These are phyloP conservation scores for Spergularia bocconei DNA, from an alignment of 148 eudicot species.

Conservation along the genomic window DNA sequence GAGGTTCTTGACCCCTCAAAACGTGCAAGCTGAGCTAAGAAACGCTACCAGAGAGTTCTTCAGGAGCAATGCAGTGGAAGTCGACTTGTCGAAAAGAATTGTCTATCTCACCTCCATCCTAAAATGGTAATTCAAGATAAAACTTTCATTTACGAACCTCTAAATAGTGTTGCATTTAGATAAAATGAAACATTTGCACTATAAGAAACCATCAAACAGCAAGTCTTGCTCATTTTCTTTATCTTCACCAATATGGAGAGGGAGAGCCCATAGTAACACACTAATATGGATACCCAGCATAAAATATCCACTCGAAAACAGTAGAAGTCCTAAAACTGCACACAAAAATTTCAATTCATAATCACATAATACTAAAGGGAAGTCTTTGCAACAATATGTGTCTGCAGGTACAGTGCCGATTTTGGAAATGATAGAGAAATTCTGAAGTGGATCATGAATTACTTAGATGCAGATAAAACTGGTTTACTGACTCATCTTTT, in stretches of 20 bases:
- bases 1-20: constrained; percentile 66
- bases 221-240: too few species aligned
- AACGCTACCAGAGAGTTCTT: constrained; percentile 70
- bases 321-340: neutral
- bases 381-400: too few species aligned
- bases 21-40: constrained; percentile 67
- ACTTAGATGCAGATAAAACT: constrained; percentile 71
- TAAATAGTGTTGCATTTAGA: neutral
- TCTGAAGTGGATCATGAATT: constrained; percentile 57
- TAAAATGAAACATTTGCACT: neutral
- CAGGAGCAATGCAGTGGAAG: constrained; percentile 55
- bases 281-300: too few species aligned
- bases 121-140: constrained; percentile 55
- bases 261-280: too few species aligned
- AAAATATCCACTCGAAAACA: too few species aligned
- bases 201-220: neutral
- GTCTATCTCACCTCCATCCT: constrained; percentile 57
- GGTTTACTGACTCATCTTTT: constrained; percentile 82
- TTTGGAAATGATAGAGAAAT: constrained; percentile 73
- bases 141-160: neutral
- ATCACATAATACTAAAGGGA: too few species aligned
- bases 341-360: neutral
- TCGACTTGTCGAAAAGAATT: constrained; percentile 74
- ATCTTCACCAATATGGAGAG: too few species aligned
- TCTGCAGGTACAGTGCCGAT: constrained; percentile 73